Conservation (phyloP, 2,329 filamentous ascomycete species). For the Apiospora rasikravindrae region DNA sequence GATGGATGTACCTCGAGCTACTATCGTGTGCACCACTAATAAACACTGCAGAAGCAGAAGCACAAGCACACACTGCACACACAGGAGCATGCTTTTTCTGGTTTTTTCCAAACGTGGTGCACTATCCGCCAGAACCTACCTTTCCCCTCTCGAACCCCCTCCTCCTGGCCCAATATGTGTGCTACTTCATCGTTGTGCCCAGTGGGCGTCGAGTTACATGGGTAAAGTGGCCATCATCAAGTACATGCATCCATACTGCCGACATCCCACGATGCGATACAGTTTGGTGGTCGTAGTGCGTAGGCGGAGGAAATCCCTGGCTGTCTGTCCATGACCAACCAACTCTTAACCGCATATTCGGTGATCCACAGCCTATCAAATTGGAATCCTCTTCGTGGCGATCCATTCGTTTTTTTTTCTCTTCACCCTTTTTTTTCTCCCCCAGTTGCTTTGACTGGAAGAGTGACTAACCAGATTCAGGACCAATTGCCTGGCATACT, state of each 20-base stretch:
- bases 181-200: neutral
- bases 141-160: neutral
- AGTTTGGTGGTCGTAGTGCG: neutral
- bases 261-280: slow-evolving; percentile 1
- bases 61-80: neutral
- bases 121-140: slow-evolving; percentile 3
- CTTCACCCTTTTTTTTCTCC: neutral
- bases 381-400: neutral
- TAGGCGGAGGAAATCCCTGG: slow-evolving; percentile 1
- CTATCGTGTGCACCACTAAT: neutral
- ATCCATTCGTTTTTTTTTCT: slow-evolving; percentile 5
- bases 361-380: slow-evolving; percentile 10
- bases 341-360: neutral
- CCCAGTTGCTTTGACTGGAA: neutral
- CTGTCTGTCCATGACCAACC: neutral
- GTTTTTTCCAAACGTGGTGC: neutral
- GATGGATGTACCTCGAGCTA: neutral
- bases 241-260: neutral
- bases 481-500: neutral
- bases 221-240: neutral
- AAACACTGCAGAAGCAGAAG: neutral
- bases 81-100: neutral
- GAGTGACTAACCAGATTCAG: neutral
- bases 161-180: neutral
- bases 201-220: neutral